Evolutionary conservation across 441 rosid species (phyloP).

Genomic region (California macrophylla): DNA sequence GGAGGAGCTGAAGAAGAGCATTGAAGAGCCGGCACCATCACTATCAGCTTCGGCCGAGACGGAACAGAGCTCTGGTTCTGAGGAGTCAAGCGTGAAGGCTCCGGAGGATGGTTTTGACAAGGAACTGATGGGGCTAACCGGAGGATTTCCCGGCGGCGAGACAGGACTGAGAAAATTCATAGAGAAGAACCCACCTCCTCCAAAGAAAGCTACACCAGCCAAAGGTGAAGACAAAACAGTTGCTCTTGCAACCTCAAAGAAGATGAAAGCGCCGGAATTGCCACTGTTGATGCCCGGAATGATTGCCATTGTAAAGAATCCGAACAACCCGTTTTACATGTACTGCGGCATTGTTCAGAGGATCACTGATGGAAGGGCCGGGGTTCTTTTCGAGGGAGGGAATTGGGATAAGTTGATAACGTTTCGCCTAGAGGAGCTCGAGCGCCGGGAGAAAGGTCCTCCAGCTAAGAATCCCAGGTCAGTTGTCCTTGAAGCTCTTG

Average conservation of each 20-base stretch:
- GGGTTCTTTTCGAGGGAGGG: constrained; percentile 76
- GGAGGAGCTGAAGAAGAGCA: constrained; percentile 41
- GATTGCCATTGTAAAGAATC: constrained; percentile 66
- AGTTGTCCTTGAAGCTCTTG: constrained; percentile 42
- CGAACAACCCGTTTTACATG: constrained; percentile 61
- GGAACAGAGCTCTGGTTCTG: constrained; percentile 12
- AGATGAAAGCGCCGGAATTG: constrained; percentile 57
- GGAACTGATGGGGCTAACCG: constrained; percentile 83
- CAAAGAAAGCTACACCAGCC: constrained; percentile 20
- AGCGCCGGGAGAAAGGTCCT: constrained; percentile 68
- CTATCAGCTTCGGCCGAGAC: constrained; percentile 7
- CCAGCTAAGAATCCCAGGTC: constrained; percentile 73
- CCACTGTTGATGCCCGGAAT: constrained; percentile 78
- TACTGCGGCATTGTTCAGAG: constrained; percentile 75
- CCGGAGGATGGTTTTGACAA: constrained; percentile 63
- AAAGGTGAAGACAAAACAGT: constrained; percentile 13
- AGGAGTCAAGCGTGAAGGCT: constrained; percentile 8
- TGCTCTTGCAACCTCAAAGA: constrained; percentile 27
- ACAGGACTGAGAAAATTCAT: constrained; percentile 56
- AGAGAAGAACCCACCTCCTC: constrained; percentile 60
- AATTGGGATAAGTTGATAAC: constrained; percentile 72
- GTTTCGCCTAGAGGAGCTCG: constrained; percentile 68
- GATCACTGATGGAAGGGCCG: constrained; percentile 73
- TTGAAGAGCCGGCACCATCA: constrained; percentile 16
- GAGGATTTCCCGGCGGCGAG: constrained; percentile 79